Conservation (phyloP, 2,329 filamentous ascomycete species). For the Calonectria pteridis region DNA sequence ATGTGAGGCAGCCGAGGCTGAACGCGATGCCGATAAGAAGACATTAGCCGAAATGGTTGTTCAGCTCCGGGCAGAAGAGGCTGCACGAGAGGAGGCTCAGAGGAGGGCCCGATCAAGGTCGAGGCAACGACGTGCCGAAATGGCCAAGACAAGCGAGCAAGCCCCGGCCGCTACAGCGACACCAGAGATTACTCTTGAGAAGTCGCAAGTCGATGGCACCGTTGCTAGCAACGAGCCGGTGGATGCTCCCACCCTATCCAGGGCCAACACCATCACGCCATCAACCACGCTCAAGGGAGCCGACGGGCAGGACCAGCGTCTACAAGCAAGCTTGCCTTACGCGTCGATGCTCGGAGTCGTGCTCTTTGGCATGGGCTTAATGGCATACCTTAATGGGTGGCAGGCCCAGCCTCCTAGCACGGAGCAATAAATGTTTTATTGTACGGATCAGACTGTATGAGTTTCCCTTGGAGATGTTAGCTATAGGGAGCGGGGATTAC, state of each 20-base stretch:
- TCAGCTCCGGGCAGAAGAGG: constrained; percentile 79
- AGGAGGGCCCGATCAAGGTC: constrained; percentile 56
- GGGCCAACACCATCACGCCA: constrained; percentile 63
- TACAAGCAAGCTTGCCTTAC: constrained; percentile 74
- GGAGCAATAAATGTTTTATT: constrained; percentile 48
- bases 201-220: constrained; percentile 31
- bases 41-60: constrained; percentile 90
- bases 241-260: constrained; percentile 59
- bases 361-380: constrained; percentile 82
- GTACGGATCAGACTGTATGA: constrained; percentile 34
- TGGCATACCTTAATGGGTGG: constrained; percentile 90
- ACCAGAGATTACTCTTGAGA: constrained; percentile 31
- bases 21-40: constrained; percentile 78
- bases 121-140: constrained; percentile 45
- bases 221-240: constrained; percentile 49
- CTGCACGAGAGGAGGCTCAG: constrained; percentile 58
- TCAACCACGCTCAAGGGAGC: constrained; percentile 54
- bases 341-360: constrained; percentile 87
- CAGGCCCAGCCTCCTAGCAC: constrained; percentile 58
- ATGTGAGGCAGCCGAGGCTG: constrained; percentile 84
- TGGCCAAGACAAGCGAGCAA: constrained; percentile 33
- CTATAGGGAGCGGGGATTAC: constrained; percentile 31
- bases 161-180: constrained; percentile 34
- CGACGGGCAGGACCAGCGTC: constrained; percentile 57
- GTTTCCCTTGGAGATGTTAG: constrained; percentile 27